Evolutionary conservation across 495 filamentous ascomycete species (phyloP), one percentile per base, ranked within the genome.

Genomic region (Aspergillus baeticus): DNA sequence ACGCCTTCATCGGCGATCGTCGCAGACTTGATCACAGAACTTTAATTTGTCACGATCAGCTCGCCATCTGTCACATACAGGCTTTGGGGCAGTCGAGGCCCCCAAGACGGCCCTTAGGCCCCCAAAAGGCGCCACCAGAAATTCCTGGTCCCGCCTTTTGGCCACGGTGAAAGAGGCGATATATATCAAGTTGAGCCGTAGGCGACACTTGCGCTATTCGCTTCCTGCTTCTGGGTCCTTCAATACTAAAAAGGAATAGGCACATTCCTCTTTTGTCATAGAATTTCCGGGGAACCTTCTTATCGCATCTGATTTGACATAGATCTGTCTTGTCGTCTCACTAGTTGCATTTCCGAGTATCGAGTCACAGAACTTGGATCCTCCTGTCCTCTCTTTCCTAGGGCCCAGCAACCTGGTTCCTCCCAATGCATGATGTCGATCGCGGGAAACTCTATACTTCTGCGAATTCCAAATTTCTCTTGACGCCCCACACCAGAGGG

Each of bases 321-420:
- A 37, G 23, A 42, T 57, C 36, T 44, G 46, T 26, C 44, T 36
- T 15, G 37, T 31, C 38, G 45, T 37, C 46, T 49, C 23, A 56
- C 44, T 49, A 57, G 26, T 23, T 54, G 17, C 54, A 48, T 36
- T 33, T 36, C 14, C 26, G 31, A 55, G 22, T 11, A 47, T 46
- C 31, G 13, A 10, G 17, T 41, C 41, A 31, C 26, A 36, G 49
- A 23, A 35, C 47, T 22, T 21, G 41, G 33, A 48, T 55, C 38
- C 21, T 38, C 50, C 35, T 38, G 31, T 38, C 21, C 29, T 46
- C 6, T 4, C 26, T n/a, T 13, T 20, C 31, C n/a, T 26, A 33
- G 43, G 54, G 60, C 51, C 61, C 61, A 58, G 44, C 54, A 50
- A 63, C 54, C 61, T 37, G 61, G 61, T 63, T 55, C 21, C 41